Evolutionary conservation across 768 basidiomycete genomes (phyloP).

Genomic region (Lenzites betulinus): DNA sequence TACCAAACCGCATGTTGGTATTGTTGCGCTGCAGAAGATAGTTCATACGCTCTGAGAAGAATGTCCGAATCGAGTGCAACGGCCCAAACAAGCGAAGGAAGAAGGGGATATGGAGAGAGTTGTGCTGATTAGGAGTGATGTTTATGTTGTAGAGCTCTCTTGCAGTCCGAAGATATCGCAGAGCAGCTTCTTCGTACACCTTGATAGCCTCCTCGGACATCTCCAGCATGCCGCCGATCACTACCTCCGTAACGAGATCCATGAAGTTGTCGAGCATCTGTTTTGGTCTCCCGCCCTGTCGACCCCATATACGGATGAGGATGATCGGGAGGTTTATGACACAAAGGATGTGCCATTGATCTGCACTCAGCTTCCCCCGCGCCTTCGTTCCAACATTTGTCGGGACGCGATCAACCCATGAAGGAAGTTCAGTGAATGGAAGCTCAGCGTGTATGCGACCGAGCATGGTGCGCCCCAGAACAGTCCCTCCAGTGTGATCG

Average conservation of each 20-base stretch:
- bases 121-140: constrained; percentile 35
- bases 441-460: neutral
- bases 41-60: constrained; percentile 36
- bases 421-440: constrained; percentile 8
- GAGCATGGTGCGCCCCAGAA: neutral
- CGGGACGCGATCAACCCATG: constrained; percentile 21
- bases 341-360: constrained; percentile 37
- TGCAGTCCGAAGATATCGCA: constrained; percentile 26
- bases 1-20: constrained; percentile 26
- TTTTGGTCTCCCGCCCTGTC: constrained; percentile 4
- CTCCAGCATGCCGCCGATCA: constrained; percentile 23
- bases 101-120: constrained; percentile 34
- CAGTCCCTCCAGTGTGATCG: too few species aligned
- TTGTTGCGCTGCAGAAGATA: constrained; percentile 26
- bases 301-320: constrained; percentile 39
- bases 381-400: constrained; percentile 12
- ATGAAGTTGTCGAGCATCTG: constrained; percentile 35
- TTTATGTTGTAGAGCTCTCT: constrained; percentile 28
- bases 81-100: constrained; percentile 35
- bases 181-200: neutral
- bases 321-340: constrained; percentile 40
- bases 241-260: constrained; percentile 25
- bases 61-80: constrained; percentile 27
- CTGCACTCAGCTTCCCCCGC: constrained; percentile 26
- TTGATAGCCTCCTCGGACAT: constrained; percentile 14